Percentiles rank a stretch among this genome's conserved stretches.
These are phyloP conservation scores for Podila clonocystis DNA, from an alignment of 192 early-diverging fungal species.

Conservation along the genomic window DNA sequence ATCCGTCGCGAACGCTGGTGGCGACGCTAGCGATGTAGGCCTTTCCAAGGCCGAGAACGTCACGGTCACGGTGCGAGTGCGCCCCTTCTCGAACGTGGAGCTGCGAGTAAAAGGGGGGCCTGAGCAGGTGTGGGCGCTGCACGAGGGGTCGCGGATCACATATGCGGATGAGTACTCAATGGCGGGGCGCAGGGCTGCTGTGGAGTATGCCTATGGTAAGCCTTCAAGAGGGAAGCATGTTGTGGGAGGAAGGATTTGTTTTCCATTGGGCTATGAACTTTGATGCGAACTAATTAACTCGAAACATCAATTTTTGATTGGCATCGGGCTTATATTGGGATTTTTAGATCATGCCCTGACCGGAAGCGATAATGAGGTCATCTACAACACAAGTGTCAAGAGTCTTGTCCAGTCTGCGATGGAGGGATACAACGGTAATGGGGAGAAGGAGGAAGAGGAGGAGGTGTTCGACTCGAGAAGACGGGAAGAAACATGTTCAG, in stretches of 20 bases:
- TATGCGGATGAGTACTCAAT: conserved; percentile 37
- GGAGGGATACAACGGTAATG: conserved; percentile 92
- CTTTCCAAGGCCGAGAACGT: conserved; percentile 56
- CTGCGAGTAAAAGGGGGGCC: conserved; percentile 43
- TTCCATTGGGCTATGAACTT: background rate
- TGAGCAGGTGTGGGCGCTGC: conserved; percentile 51
- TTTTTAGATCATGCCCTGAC: conserved; percentile 47
- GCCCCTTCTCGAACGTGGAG: conserved; percentile 73
- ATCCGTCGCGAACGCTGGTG: conserved; percentile 10
- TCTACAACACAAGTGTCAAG: conserved; percentile 49
- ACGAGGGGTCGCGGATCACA: conserved; percentile 15
- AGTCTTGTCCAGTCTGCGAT: conserved; percentile 63
- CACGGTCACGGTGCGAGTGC: conserved; percentile 77
- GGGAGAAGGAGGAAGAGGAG: background rate
- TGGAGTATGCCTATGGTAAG: conserved; percentile 56
- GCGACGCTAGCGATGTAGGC: background rate
- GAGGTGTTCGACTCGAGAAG: too few species aligned
- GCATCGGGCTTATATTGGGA: background rate
- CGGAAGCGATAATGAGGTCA: conserved; percentile 53
- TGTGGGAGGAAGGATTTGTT: background rate
- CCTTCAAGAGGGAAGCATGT: background rate
- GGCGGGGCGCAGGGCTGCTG: conserved; percentile 21
- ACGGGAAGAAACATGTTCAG: background rate
- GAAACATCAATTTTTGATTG: background rate
- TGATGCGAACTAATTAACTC: background rate